phyloP scores from a whole-genome alignment of 768 basidiomycete genomes.

The Boletus coccyginus region DNA sequence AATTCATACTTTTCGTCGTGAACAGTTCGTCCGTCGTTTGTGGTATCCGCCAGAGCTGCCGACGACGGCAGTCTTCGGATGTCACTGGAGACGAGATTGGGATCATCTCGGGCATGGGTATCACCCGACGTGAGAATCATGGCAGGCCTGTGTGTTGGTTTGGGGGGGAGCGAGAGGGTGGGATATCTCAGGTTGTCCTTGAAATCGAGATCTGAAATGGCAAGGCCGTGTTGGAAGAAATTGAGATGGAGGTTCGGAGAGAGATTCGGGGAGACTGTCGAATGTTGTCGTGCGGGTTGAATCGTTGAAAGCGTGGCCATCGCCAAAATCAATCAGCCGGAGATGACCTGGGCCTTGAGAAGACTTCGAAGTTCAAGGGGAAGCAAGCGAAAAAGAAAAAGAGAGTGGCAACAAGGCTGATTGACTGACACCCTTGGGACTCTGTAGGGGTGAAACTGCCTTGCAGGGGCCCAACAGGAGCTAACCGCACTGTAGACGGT shows the following conservation, averaged over 20 bases:
- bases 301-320: slow-evolving; percentile 51
- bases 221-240: slow-evolving; percentile 51
- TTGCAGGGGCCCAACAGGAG: not conserved
- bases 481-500: not conserved
- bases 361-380: slow-evolving; percentile 13
- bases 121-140: slow-evolving; percentile 32
- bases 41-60: slow-evolving; percentile 12
- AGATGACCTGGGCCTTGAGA: slow-evolving; percentile 20
- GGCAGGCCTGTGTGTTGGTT: slow-evolving; percentile 22
- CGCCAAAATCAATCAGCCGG: slow-evolving; percentile 20
- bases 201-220: slow-evolving; percentile 59
- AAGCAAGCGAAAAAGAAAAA: slow-evolving; percentile 5
- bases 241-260: slow-evolving; percentile 35
- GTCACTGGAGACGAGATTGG: slow-evolving; percentile 5
- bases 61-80: slow-evolving; percentile 11
- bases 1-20: slow-evolving; percentile 24
- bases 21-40: slow-evolving; percentile 21
- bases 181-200: slow-evolving; percentile 58
- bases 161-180: slow-evolving; percentile 27
- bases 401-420: slow-evolving; percentile 4
- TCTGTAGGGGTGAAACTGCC: not conserved
- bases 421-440: not conserved
- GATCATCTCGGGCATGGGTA: slow-evolving; percentile 24
- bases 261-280: slow-evolving; percentile 27
- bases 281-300: slow-evolving; percentile 43